Evolutionary conservation across 1,139 yeast genomes (phyloP).

Genomic region (Scheffersomyces stambukii): DNA sequence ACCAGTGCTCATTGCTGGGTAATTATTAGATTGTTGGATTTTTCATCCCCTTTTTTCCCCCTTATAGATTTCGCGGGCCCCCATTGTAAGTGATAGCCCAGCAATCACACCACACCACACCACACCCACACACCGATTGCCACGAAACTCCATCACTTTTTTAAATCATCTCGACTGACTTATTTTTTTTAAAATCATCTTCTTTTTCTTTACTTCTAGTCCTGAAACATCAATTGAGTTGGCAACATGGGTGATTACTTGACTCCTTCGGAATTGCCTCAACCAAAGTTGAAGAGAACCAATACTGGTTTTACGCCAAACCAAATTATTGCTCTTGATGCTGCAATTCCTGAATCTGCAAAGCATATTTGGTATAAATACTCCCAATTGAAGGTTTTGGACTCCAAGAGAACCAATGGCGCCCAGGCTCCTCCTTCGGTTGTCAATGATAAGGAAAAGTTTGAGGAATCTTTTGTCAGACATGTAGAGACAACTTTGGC

Average conservation of each 20-base stretch:
- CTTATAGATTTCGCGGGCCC: no score
- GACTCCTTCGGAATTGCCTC: constrained; percentile 41
- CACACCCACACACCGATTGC: no score
- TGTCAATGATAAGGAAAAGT: constrained; percentile 39
- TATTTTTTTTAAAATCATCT: background rate
- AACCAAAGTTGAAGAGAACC: constrained; percentile 57
- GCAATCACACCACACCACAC: no score
- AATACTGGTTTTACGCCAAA: constrained; percentile 89
- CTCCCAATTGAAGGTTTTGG: constrained; percentile 33
- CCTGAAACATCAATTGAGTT: background rate
- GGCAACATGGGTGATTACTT: constrained; percentile 32
- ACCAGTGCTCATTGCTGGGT: no score
- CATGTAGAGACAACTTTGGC: constrained; percentile 91
- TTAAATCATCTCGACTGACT: no score
- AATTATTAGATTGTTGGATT: no score
- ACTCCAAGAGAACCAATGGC: constrained; percentile 13
- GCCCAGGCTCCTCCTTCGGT: constrained; percentile 9
- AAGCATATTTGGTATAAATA: constrained; percentile 75
- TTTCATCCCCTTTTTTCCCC: no score
- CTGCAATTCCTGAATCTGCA: constrained; percentile 73
- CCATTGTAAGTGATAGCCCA: no score
- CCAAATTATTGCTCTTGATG: constrained; percentile 79
- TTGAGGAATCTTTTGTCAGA: constrained; percentile 68
- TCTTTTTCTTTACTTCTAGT: constrained; percentile 1
- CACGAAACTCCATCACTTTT: no score